Conservation (phyloP, 345 rosid genomes). For the Theobroma cacao region DNA sequence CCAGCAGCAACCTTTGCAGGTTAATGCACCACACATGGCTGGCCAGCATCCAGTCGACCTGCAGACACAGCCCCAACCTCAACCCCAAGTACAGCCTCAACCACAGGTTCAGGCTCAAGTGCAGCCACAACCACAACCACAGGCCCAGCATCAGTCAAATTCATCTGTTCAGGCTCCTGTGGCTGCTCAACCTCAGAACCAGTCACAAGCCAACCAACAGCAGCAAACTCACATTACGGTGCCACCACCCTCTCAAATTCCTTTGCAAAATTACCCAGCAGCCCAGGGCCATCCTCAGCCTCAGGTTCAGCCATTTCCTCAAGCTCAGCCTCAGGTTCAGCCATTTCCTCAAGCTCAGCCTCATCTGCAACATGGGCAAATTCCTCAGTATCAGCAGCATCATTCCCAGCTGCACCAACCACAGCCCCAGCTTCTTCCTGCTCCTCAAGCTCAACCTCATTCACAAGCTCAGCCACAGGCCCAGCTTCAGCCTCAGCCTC, state of each 20-base stretch:
- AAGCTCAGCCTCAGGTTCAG: conserved; percentile 27
- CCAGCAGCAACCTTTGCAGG: conserved; percentile 38
- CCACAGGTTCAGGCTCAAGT: conserved; percentile 18
- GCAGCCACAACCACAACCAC: conserved; percentile 28
- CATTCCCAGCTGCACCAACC: conserved; percentile 24
- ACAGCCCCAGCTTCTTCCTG: conserved; percentile 34
- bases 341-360: conserved; percentile 27
- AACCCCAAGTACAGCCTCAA: conserved; percentile 19
- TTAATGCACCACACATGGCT: conserved; percentile 17
- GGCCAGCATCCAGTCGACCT: conserved; percentile 21
- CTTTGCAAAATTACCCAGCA: conserved; percentile 23
- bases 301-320: conserved; percentile 30
- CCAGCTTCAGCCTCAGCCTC: conserved; percentile 9
- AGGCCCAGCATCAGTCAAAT: conserved; percentile 27
- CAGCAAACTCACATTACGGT: conserved; percentile 25
- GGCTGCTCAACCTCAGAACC: conserved; percentile 41
- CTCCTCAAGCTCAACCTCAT: conserved; percentile 29
- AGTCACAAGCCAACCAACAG: conserved; percentile 29
- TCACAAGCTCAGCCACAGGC: conserved; percentile 17
- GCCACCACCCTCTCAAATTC: conserved; percentile 30
- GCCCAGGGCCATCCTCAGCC: conserved; percentile 34
- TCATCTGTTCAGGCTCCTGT: conserved; percentile 28
- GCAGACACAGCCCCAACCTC: conserved; percentile 32
- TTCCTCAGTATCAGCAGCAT: conserved; percentile 23
- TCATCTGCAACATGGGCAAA: conserved; percentile 35